Evolutionary conservation across 164 flowering plant species (phyloP), one percentile per base, ranked within the genome.

Genomic region (Aristolochia californica): DNA sequence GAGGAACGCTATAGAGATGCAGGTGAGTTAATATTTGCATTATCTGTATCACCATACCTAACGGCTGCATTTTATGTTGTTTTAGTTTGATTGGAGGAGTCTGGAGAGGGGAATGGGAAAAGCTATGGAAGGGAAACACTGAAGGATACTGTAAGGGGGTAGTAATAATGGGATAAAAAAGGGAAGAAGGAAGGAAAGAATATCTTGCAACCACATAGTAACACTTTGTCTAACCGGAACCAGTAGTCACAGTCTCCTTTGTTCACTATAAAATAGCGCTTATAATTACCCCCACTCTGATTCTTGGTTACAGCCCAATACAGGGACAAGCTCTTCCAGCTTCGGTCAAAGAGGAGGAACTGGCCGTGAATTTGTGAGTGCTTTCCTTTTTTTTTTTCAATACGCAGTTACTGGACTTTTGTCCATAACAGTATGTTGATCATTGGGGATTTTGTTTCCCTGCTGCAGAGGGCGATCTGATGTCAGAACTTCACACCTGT

Each of bases 1-100:
- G 94, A 88, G 68, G 98, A 89, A 62, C 95, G 95, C 45, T 93
- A 87, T 62, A 66, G 67, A 60, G 98, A 93, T 78, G 98, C 98
- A 66, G 98, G 98, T 89, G 76, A 21, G 51, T 25, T 18, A 14
- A 62, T 22, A 27, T 49, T 9, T 7, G 14, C 15, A 13, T 20
- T 17, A 27, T n/a, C 17, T 28, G 2, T 16, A 27, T 54, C 11
- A 50, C 12, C 15, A 1, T 50, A 22, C 22, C 22, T 0, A 24
- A 21, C 26, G 21, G 22, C 9, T 13, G 21, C 24, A 7, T 21
- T 49, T 21, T 25, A 18, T 21, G 13, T 2, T 21, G 1, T 12
- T 17, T 48, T 28, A 3, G 5, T 28, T 28, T 28, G 34, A 28
- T 28, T 28, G 3, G 34, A 28, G 34, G 34, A 28, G 7, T 3